Base-by-base conservation (phyloP, 2,329 filamentous ascomycete species). In the Cercospora berteroae region DNA sequence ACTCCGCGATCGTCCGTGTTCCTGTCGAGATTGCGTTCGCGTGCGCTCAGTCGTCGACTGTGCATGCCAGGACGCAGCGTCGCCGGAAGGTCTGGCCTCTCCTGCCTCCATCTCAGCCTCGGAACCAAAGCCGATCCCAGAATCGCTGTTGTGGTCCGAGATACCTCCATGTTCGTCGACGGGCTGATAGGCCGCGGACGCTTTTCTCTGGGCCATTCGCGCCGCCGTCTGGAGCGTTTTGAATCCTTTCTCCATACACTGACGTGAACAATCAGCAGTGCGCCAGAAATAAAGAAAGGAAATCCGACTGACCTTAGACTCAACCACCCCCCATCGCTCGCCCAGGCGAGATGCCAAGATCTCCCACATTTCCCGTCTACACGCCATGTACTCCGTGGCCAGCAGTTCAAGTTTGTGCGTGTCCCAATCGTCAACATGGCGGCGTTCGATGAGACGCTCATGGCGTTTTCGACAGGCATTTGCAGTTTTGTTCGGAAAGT, bases 391-490 rank as follows among this genome's bases (percentile, higher is more conserved):
- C 76, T 91, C 89, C 77, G 87, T 87, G 42, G 91, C 90, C 48
- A 96, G 82, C 9, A 84, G 83, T 77, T 94, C 90, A 25, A 94
- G 83, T 81, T 91, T 91, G 72, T 89, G 83, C 20, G 86, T 86
- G 74, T 94, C 91, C 89, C 92, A 95, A 74, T 94, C 90, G 73
- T 92, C 89, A 58, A 88, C 87, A 66, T 89, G 88, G 76, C 83
- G 76, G 71, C 89, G 88, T 80, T 94, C 90, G 84, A 94, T 89
- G 71, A 96, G 82, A 48, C 93, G 86, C 80, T 96, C 93, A 75
- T 96, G 92, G 64, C 93, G 88, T 81, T 96, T 96, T 71, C 93
- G 91, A 80, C 93, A 96, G 18, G 93, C 93, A 77, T 95, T 95
- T 67, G 90, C 80, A 12, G 85, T 85, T 82, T 96, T 96, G 77